Evolutionary conservation across 495 filamentous ascomycete species (phyloP), one percentile per base, ranked within the genome.

Genomic region (Annulohypoxylon bovei): DNA sequence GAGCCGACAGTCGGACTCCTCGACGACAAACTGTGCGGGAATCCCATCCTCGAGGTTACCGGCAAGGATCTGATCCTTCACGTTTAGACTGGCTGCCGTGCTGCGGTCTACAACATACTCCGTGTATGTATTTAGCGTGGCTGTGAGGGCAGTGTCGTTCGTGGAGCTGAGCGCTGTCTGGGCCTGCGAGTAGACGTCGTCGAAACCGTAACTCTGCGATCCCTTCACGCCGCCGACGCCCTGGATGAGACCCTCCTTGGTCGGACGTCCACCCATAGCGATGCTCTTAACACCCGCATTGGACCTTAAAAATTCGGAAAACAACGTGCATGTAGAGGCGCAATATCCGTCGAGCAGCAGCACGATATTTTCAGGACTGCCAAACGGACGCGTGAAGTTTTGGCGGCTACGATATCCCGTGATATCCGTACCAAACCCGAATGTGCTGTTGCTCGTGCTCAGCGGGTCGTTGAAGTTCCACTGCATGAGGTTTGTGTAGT

Each of bases 301-400:
- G 59, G 83, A 77, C 2, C 82, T 79, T 76, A 91, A 82, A 42
- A 89, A 80, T 40, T 87, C 83, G 46, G 78, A 76, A 76, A 90
- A 87, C 65, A 90, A 76, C 4, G 86, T 84, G 78, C 89, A 92
- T 1, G 88, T 89, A 3, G 87, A 90, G 27, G 83, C 86, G 77
- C 90, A 92, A 68, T 84, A 83, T 46, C 90, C 89, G 74, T 91
- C 88, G 28, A 83, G 83, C 44, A 85, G 73, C 64, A 88, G 57
- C 49, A 82, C 74, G 23, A 85, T 76, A 50, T 84, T 72, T 49
- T 83, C 80, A 35, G 75, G 75, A 0, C 75, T 72, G 6, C 62
- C 74, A 47, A 85, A 85, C 0, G 81, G 82, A 32, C 82, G 81
- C 0, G 78, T 76, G 56, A 82, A 78, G 50, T 81, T 83, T 11